phyloP scores from a whole-genome alignment of 345 rosid species.

The Balakata baccata region DNA sequence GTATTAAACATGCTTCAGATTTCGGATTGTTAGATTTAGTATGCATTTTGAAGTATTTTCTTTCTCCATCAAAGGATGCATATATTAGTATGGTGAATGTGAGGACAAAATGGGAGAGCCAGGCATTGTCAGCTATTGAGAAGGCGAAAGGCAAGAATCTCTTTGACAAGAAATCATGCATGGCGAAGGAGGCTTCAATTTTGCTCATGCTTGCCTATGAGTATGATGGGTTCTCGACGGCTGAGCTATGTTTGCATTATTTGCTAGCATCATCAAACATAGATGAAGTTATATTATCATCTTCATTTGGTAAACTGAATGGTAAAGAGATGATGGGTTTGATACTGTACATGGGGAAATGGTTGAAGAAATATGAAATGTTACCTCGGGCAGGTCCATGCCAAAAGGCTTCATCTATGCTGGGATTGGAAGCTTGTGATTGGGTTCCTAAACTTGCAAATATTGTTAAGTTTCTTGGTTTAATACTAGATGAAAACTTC shows the following conservation, averaged over 20 bases:
- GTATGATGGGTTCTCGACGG: conserved; percentile 57
- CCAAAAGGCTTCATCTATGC: conserved; percentile 45
- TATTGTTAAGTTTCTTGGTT: conserved; percentile 52
- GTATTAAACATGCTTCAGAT: conserved; percentile 60
- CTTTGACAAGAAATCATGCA: conserved; percentile 30
- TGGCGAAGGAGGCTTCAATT: conserved; percentile 67
- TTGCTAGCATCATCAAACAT: conserved; percentile 46
- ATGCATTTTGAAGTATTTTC: conserved; percentile 67
- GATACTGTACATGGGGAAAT: conserved; percentile 60
- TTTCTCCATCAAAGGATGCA: conserved; percentile 65
- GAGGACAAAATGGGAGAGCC: conserved; percentile 69
- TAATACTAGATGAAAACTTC: conserved; percentile 70
- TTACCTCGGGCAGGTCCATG: conserved; percentile 78
- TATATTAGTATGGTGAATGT: conserved; percentile 48
- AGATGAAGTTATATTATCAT: conserved; percentile 63
- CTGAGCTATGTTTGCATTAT: conserved; percentile 81
- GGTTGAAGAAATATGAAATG: conserved; percentile 75
- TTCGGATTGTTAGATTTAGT: conserved; percentile 56
- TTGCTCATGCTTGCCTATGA: conserved; percentile 84
- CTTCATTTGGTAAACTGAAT: conserved; percentile 52
- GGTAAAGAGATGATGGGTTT: conserved; percentile 63
- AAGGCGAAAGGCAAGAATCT: conserved; percentile 39
- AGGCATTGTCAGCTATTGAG: conserved; percentile 55
- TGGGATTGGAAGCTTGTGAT: conserved; percentile 59
- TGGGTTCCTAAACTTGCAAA: conserved; percentile 79